Evolutionary conservation across 371 early-diverging fungal species (phyloP).

Genomic region (Mortierella sp.): DNA sequence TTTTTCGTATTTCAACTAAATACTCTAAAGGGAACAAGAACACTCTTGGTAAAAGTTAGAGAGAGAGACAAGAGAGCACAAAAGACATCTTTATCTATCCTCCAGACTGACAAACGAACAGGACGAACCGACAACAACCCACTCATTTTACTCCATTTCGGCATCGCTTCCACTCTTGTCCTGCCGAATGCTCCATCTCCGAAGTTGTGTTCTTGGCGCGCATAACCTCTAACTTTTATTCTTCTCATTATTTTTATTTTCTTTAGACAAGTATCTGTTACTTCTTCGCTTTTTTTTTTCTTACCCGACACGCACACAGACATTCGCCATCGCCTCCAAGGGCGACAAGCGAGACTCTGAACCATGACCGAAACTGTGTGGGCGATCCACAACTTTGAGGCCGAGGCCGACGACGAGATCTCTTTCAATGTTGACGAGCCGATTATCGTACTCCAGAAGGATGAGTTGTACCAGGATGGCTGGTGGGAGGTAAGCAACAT

Average conservation of each 20-base stretch:
- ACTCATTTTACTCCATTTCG: not conserved
- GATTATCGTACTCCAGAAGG: slow-evolving; percentile 81
- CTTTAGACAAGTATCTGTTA: not conserved
- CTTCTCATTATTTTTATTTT: not conserved
- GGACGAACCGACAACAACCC: not conserved
- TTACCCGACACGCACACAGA: not conserved
- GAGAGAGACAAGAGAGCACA: not conserved
- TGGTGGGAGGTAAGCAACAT: slow-evolving; percentile 86
- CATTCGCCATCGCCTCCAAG: not conserved
- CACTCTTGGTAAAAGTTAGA: not conserved
- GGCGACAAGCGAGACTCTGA: not conserved
- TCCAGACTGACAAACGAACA: not conserved
- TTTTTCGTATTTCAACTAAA: not conserved
- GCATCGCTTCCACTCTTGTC: not conserved
- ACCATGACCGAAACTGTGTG: slow-evolving; percentile 68
- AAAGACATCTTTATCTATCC: not conserved
- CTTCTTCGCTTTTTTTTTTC: not conserved
- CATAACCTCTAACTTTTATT: not conserved
- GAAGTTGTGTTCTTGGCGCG: not conserved
- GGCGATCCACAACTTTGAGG: slow-evolving; percentile 75
- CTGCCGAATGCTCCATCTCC: not conserved
- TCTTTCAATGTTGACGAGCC: slow-evolving; percentile 77
- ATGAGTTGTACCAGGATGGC: slow-evolving; percentile 85
- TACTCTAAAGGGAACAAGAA: not conserved
- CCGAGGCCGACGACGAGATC: slow-evolving; percentile 86